phyloP scores from a whole-genome alignment of 306 rosid species.

The Rosa chinensis region DNA sequence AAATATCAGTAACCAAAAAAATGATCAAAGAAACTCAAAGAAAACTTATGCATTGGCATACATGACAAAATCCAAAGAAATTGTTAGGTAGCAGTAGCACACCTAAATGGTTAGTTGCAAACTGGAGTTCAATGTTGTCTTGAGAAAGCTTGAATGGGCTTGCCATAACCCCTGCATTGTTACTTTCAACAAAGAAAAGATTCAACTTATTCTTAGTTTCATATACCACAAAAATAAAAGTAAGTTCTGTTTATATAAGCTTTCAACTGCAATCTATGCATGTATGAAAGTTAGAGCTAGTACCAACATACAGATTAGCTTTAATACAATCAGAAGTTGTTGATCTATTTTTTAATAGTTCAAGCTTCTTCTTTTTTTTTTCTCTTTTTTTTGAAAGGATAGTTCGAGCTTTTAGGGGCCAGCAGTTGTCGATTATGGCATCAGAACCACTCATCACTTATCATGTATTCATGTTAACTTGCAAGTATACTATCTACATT shows the following conservation, averaged over 20 bases:
- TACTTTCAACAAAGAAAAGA: conserved; percentile 46
- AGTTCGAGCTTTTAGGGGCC: background rate
- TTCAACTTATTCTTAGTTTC: background rate
- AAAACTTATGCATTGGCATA: background rate
- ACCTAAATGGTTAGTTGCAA: conserved; percentile 84
- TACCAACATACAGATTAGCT: background rate
- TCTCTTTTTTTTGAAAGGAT: too few species aligned
- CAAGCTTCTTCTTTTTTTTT: background rate
- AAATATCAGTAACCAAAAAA: background rate
- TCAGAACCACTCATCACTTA: background rate
- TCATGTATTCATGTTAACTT: background rate
- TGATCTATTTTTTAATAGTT: background rate
- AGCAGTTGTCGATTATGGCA: background rate
- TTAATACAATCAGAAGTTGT: background rate
- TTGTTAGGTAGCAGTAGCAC: conserved; percentile 13
- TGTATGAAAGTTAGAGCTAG: background rate
- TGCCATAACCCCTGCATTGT: conserved; percentile 83
- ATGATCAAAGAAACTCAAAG: background rate
- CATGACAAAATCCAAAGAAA: background rate
- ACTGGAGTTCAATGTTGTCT: conserved; percentile 75
- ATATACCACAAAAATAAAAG: background rate
- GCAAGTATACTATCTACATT: background rate
- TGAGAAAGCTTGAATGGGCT: conserved; percentile 62
- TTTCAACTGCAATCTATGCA: background rate
- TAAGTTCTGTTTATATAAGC: background rate